Percentiles rank a stretch among this genome's conserved stretches.
Conservation (phyloP, 2,329 filamentous ascomycete genomes). For the Escovopsis weberi region DNA sequence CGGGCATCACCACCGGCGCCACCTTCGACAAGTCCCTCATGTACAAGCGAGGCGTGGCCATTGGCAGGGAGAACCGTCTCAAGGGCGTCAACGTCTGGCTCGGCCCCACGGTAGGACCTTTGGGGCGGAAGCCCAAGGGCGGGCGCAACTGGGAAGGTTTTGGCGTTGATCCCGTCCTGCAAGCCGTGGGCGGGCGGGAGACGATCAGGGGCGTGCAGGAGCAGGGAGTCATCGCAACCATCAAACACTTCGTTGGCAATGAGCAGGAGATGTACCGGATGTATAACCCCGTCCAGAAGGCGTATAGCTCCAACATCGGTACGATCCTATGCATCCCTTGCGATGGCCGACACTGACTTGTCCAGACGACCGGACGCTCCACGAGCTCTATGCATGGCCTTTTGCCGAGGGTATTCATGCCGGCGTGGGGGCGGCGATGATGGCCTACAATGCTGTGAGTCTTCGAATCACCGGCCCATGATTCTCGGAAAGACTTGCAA, state of each 20-base stretch:
- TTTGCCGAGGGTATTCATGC: conserved; percentile 70
- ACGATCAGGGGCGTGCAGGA: conserved; percentile 60
- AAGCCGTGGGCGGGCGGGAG: conserved; percentile 62
- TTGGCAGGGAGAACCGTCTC: conserved; percentile 57
- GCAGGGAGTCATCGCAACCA: conserved; percentile 40
- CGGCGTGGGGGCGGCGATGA: conserved; percentile 80
- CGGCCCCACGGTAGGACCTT: conserved; percentile 54
- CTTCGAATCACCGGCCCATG: conserved; percentile 8
- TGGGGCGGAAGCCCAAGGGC: conserved; percentile 57
- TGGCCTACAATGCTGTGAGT: conserved; percentile 53
- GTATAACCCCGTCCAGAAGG: conserved; percentile 36
- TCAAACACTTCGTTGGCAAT: conserved; percentile 42
- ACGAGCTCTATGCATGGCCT: conserved; percentile 77
- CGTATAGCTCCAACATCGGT: conserved; percentile 61
- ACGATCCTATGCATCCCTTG: conserved; percentile 8
- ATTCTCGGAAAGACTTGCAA: not conserved
- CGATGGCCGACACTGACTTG: not conserved
- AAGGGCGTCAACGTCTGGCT: conserved; percentile 61
- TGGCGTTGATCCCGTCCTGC: conserved; percentile 54
- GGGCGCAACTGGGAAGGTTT: conserved; percentile 68
- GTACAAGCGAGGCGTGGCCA: conserved; percentile 49
- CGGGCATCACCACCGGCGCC: conserved; percentile 62
- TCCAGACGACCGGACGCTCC: conserved; percentile 48
- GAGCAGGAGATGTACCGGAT: conserved; percentile 51
- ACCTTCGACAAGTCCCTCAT: conserved; percentile 63